Base-by-base conservation (phyloP, 768 basidiomycete species). In the Obba rivulosa region DNA sequence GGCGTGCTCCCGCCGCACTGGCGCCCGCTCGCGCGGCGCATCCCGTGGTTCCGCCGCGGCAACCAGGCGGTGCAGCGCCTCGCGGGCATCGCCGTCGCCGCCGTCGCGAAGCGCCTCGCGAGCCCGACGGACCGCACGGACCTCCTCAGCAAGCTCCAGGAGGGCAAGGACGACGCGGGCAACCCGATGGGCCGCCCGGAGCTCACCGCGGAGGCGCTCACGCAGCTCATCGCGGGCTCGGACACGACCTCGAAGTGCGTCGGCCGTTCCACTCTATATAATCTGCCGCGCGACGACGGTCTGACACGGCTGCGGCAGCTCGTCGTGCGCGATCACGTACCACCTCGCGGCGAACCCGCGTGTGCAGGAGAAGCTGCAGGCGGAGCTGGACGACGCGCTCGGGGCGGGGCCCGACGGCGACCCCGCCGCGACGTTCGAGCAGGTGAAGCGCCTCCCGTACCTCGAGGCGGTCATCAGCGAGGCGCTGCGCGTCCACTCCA, bases 231-330 rank as follows among this genome's bases (percentile, higher is more conserved):
- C 54, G 90, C 90, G 5, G 92, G 92, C 1, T 87, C 85, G 3
- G 92, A 96, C 59, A 96, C 92, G 1, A 95, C 93, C 0, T 92
- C 92, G 40, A 96, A 95, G 88, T 90, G 56, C 51, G 83, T 49
- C 36, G 22, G 61, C 14, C n/a, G 37, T 34, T 25, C 21, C 1
- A 4, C 16, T 17, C 34, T 31, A 7, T 31, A 24, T 41, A 13
- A 4, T 35, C 34, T 5, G 20, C 24, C 22, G 21, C 9, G 18
- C 34, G 36, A 43, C 25, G 31, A 47, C 46, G 20, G n/a, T n/a
- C 57, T 34, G 22, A 45, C 45, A 43, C 40, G 23, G 24, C 24
- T 34, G 16, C 46, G 23, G n/a, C 50, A 92, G 89, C 70, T 92
- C 91, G 16, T 88, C 88, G 4, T 92, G 90, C 57, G 92, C 91